phyloP scores from a whole-genome alignment of 2,329 filamentous ascomycete species.

The Trichoderma semiorbis region DNA sequence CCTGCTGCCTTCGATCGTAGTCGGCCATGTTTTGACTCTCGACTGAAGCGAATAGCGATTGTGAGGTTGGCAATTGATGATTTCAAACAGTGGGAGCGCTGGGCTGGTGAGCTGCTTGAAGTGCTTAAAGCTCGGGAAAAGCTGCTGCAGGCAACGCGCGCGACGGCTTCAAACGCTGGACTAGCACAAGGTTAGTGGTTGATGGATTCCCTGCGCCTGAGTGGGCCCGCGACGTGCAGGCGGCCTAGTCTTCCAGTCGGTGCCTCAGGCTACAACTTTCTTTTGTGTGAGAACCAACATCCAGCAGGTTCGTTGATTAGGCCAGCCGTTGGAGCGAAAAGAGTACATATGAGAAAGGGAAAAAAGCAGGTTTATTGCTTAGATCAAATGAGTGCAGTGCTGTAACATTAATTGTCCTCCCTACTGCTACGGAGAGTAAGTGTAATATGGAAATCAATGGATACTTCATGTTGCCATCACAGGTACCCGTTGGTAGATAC shows the following conservation, averaged over 20 bases:
- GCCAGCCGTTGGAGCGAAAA: not conserved
- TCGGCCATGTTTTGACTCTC: constrained; percentile 46
- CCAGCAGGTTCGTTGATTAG: not conserved
- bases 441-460: not conserved
- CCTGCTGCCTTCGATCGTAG: constrained; percentile 52
- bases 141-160: constrained; percentile 21
- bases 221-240: constrained; percentile 7
- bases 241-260: not conserved
- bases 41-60: not conserved
- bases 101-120: not conserved
- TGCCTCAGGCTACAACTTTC: constrained; percentile 14
- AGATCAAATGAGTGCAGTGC: not conserved
- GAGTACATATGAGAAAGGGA: not conserved
- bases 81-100: not conserved
- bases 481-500: not conserved
- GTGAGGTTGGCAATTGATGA: constrained; percentile 1
- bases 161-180: constrained; percentile 1
- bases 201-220: not conserved
- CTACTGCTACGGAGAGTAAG: not conserved
- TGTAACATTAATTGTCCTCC: not conserved
- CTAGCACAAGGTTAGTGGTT: not conserved
- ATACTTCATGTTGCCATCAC: not conserved
- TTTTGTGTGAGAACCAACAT: not conserved
- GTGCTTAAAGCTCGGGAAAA: constrained; percentile 17
- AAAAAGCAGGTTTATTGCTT: too few relatives aligned